Evolutionary conservation across 2,329 filamentous ascomycete genomes (phyloP).

Genomic region (Fusarium bactridioides): DNA sequence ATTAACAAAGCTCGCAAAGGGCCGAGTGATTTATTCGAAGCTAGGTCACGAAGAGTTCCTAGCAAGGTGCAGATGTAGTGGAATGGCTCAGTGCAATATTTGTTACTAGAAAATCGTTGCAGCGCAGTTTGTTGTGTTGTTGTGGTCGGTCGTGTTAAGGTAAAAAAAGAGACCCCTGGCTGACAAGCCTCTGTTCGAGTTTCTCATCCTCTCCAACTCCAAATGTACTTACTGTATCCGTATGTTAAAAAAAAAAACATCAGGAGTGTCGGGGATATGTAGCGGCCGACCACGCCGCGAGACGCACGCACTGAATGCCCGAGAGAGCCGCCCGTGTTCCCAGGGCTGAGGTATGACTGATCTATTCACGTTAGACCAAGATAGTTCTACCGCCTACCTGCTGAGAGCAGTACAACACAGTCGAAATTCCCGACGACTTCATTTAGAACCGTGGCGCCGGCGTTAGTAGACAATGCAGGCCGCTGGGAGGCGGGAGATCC

Average conservation of each 20-base stretch:
- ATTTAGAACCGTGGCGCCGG: constrained; percentile 16
- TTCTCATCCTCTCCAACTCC: constrained; percentile 1
- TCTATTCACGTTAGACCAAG: not conserved
- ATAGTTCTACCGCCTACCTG: not conserved
- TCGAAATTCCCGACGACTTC: not conserved
- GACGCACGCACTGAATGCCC: constrained; percentile 18
- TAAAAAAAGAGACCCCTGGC: constrained; percentile 2
- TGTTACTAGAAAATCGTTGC: not conserved
- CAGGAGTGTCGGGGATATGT: constrained; percentile 22
- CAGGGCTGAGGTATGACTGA: constrained; percentile 25
- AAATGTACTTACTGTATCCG: not conserved
- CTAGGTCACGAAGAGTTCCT: not conserved
- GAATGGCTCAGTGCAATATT: not conserved
- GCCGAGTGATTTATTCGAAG: not conserved
- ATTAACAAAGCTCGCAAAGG: constrained; percentile 5
- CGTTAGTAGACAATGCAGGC: constrained; percentile 10
- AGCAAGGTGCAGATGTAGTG: not conserved
- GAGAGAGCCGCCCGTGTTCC: constrained; percentile 24
- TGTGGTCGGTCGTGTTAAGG: not conserved
- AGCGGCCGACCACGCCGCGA: constrained; percentile 23
- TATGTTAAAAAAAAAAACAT: not conserved
- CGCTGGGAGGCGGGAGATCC: not conserved
- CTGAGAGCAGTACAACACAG: not conserved
- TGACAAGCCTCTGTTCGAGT: constrained; percentile 21
- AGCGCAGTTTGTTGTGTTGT: not conserved